Base-by-base conservation (phyloP, 225 moss, liverwort and hornwort genomes). In the Straminergon stramineum region DNA sequence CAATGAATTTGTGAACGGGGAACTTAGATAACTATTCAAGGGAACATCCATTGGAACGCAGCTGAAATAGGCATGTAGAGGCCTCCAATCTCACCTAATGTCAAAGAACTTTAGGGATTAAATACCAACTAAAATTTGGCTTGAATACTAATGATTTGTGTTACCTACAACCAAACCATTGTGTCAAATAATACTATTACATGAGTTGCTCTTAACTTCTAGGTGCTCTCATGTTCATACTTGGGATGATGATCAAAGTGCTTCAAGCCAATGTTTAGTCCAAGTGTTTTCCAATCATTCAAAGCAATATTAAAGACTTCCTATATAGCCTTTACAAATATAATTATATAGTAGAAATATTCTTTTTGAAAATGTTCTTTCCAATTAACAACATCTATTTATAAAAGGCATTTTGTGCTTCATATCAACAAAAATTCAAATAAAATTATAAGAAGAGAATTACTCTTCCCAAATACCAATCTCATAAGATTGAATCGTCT, bases 381-480 rank as follows among this genome's bases (percentile, higher is more conserved):
- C 27, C 0, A 15, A 48, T 48, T 48, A 48, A 1, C 27, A 17
- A 43, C 43, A 73, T 27, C 45, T 6, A 73, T 28, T 14, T 8
- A 43, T n/a, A n/a, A 43, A 43, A 12, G 4, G 2, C 4, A 75
- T 32, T 32, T 0, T 52, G 0, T 20, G 8, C 20, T 32, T 19
- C 31, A 7, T 51, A 75, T 48, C 51, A 19, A 48, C 2, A 1
- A 75, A 31, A 51, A 48, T 31, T 51, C 11, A 30, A 1, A 5
- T 17, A 30, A 11, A 28, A 75, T 48, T 12, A 31, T 1, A 75
- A 31, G 31, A 31, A 11, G 2, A 75, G 1, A 75, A 18, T 19
- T 0, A 1, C 2, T 48, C 18, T 34, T 52, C 5, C 0, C 21
- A 0, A 34, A 53, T 52, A 52, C 2, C 3, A 30, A 34, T 23